Evolutionary conservation across 331 rosid genomes (phyloP).

Genomic region (Acacia concinna): DNA sequence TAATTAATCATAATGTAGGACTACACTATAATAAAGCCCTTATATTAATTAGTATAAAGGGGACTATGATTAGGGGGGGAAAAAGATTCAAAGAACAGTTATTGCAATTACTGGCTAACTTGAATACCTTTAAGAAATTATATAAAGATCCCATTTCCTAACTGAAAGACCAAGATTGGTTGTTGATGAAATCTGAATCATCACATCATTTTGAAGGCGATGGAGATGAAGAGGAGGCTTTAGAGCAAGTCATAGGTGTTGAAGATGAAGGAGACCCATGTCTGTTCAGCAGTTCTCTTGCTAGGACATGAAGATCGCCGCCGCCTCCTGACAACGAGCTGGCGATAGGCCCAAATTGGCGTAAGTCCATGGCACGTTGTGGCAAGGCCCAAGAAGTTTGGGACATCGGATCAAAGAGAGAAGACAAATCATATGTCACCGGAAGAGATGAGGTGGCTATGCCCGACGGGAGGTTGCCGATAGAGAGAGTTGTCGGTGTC

Average conservation of each 20-base stretch:
- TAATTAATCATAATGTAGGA: not conserved
- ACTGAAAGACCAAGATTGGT: slow-evolving; percentile 38
- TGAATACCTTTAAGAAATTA: slow-evolving; percentile 29
- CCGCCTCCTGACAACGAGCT: slow-evolving; percentile 15
- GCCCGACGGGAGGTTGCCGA: slow-evolving; percentile 51
- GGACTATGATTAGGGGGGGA: not conserved
- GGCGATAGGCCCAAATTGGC: slow-evolving; percentile 39
- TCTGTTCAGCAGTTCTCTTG: slow-evolving; percentile 63
- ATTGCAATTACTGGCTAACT: slow-evolving; percentile 45
- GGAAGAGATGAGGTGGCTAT: slow-evolving; percentile 41
- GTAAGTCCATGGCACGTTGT: slow-evolving; percentile 54
- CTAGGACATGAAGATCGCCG: slow-evolving; percentile 71
- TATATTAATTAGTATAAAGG: not conserved
- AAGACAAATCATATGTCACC: slow-evolving; percentile 63
- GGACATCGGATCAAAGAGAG: slow-evolving; percentile 76
- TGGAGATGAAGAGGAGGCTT: slow-evolving; percentile 45
- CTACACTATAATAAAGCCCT: slow-evolving; percentile 15
- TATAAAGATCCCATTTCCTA: slow-evolving; percentile 23
- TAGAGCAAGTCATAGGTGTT: slow-evolving; percentile 26
- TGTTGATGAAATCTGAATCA: slow-evolving; percentile 28
- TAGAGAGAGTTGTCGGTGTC: slow-evolving; percentile 38
- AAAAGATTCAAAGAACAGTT: slow-evolving; percentile 28
- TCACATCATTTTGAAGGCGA: slow-evolving; percentile 46
- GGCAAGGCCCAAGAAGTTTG: slow-evolving; percentile 69
- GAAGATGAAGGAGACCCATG: slow-evolving; percentile 42